Evolutionary conservation across 805 yeast species (phyloP), one percentile per base, ranked within the genome.

Genomic region (Cyberlindnera maritima): DNA sequence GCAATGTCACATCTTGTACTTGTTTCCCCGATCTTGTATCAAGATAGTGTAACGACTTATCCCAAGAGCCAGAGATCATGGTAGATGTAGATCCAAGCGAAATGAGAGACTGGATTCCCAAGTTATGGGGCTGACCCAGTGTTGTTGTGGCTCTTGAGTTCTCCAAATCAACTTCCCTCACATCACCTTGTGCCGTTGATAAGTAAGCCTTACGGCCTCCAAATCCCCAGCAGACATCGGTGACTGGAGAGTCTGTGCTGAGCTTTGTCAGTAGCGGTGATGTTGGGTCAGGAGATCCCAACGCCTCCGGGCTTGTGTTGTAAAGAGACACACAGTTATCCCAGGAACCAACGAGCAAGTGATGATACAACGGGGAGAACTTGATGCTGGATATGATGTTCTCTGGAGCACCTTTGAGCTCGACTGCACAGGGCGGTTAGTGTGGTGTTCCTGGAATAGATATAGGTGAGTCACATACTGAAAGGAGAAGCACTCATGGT

Each of bases 31-130:
- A 23, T 19, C 50, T 40, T 11, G 44, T 28, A 26, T 53, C 57
- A 14, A 38, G 8, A 39, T 46, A 50, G 40, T 50, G 52, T 11
- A 53, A n/a, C 3, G 52, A 36, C 42, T 44, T 46, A 31, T 81
- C 85, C 82, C 89, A 83, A 0, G 88, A 77, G 1, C 85, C 85
- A 2, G 81, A 69, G 1, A 81, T 62, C 2, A 84, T 44, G 1
- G 66, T 51, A 15, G 29, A 15, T 2, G 34, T 8, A 66, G 33
- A 47, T 40, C 11, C 56, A 42, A 47, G 49, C 60, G 34, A 25
- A 55, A 36, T 43, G 57, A 32, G 54, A 53, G 56, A 37, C 53
- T 70, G 67, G 42, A 81, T 58, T 10, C 83, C 79, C 23, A 62
- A 52, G 3, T 52, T 47, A 44, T 78, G 81, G 12, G 42, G 54